These are phyloP conservation scores for Datisca glomerata DNA, from an alignment of 306 rosid genomes.

Conservation along the genomic window DNA sequence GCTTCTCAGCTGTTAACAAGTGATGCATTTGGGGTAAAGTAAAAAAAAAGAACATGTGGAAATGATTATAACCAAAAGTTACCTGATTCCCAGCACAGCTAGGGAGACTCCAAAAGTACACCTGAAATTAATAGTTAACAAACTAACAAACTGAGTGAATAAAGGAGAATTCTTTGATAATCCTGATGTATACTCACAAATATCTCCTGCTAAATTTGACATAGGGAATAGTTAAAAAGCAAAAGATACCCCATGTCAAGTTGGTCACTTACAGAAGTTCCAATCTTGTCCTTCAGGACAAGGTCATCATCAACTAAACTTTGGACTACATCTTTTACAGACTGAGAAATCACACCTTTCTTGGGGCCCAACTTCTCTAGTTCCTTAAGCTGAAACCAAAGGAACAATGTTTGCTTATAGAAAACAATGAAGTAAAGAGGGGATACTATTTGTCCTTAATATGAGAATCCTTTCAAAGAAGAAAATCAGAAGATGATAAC, in stretches of 20 bases:
- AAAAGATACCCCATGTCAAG: neutral
- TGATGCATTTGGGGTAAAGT: constrained; percentile 1
- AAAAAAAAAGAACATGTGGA: too few relatives aligned
- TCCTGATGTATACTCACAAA: too few relatives aligned
- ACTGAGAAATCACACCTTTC: constrained; percentile 87
- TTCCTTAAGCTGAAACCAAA: constrained; percentile 75
- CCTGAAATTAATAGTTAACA: too few relatives aligned
- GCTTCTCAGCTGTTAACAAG: constrained; percentile 58
- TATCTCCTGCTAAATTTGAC: neutral
- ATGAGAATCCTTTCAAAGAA: neutral
- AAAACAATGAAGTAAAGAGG: neutral
- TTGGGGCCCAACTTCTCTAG: constrained; percentile 85
- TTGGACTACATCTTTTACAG: constrained; percentile 92
- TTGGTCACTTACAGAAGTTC: constrained; percentile 78
- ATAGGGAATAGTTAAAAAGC: neutral
- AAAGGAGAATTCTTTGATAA: too few relatives aligned
- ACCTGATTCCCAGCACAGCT: constrained; percentile 99
- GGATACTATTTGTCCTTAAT: neutral
- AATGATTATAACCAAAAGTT: constrained; percentile 15
- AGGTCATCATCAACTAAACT: constrained; percentile 96
- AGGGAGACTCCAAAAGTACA: constrained; percentile 96
- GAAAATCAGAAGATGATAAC: neutral
- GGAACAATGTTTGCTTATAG: neutral
- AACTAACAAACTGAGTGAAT: too few relatives aligned
- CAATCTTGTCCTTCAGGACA: constrained; percentile 85